Conservation (phyloP, 1,284 basidiomycete species). For the Grifola frondosa region DNA sequence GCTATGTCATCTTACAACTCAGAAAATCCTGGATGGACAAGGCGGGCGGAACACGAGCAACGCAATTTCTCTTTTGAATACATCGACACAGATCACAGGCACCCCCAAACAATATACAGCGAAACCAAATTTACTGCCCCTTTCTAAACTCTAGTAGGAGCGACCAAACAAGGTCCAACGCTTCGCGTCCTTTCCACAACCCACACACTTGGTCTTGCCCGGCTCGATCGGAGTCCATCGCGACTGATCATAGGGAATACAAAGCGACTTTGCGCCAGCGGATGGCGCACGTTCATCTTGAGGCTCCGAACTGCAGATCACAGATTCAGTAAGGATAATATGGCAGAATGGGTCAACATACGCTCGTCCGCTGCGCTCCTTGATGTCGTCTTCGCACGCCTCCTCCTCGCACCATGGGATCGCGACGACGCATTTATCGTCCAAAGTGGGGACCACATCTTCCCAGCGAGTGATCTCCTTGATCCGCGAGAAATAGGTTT, state of each 20-base stretch:
- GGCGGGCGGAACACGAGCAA: too few species aligned
- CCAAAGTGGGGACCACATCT: slow-evolving; percentile 87
- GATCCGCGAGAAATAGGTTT: slow-evolving; percentile 73
- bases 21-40: too few species aligned
- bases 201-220: slow-evolving; percentile 83
- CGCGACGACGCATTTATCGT: slow-evolving; percentile 85
- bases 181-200: slow-evolving; percentile 84
- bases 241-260: slow-evolving; percentile 94
- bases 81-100: too few species aligned
- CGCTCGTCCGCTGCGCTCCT: slow-evolving; percentile 90
- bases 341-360: slow-evolving; percentile 1
- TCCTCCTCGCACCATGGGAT: slow-evolving; percentile 98
- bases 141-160: slow-evolving; percentile 72
- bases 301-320: slow-evolving; percentile 62
- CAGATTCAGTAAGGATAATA: neutral
- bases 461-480: slow-evolving; percentile 85
- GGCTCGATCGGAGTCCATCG: slow-evolving; percentile 75
- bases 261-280: slow-evolving; percentile 97
- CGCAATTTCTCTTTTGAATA: too few species aligned
- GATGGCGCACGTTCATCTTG: slow-evolving; percentile 94
- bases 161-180: slow-evolving; percentile 92
- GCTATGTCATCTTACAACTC: too few species aligned
- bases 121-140: too few species aligned
- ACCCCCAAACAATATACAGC: too few species aligned
- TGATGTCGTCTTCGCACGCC: slow-evolving; percentile 97